These are phyloP conservation scores for Phialocephala sp. DNA, from an alignment of 2,329 filamentous ascomycete species.

Conservation along the genomic window DNA sequence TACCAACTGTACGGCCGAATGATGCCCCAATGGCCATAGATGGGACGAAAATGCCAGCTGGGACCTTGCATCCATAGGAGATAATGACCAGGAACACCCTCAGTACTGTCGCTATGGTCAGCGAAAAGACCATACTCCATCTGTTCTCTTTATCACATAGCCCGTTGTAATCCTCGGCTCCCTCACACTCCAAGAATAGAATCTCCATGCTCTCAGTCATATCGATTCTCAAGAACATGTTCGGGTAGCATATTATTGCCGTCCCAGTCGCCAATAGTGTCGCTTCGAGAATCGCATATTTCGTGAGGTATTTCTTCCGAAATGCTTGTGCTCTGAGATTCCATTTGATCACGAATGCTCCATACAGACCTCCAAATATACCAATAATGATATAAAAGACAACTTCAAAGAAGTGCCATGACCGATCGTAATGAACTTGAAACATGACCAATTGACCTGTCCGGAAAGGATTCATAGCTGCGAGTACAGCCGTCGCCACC, in stretches of 20 bases:
- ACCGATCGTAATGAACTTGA: slow-evolving; percentile 91
- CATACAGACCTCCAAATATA: slow-evolving; percentile 92
- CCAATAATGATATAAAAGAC: slow-evolving; percentile 92
- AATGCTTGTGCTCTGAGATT: slow-evolving; percentile 91
- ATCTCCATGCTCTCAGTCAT: slow-evolving; percentile 99
- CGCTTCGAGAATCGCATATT: slow-evolving; percentile 86
- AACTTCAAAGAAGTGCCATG: slow-evolving; percentile 97
- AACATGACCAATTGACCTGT: slow-evolving; percentile 99
- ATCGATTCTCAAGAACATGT: slow-evolving; percentile 92
- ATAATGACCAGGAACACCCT: slow-evolving; percentile 88
- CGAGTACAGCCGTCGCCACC: slow-evolving; percentile 89
- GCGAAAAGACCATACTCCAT: slow-evolving; percentile 77
- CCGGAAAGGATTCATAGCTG: slow-evolving; percentile 96
- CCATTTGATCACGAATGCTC: slow-evolving; percentile 97
- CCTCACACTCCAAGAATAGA: slow-evolving; percentile 91
- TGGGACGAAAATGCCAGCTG: slow-evolving; percentile 96
- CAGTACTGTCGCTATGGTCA: slow-evolving; percentile 79
- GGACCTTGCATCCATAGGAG: slow-evolving; percentile 97
- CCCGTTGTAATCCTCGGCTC: slow-evolving; percentile 84
- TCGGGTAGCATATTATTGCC: slow-evolving; percentile 94
- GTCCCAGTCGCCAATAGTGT: slow-evolving; percentile 83
- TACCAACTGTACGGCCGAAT: slow-evolving; percentile 92
- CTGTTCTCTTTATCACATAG: slow-evolving; percentile 83
- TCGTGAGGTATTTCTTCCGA: slow-evolving; percentile 86
- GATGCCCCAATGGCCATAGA: slow-evolving; percentile 97